A percentile compares a stretch with the other conserved stretches of the same genome.
Evolutionary conservation across 2,329 filamentous ascomycete genomes (phyloP).

Genomic region (Chalara sp.): DNA sequence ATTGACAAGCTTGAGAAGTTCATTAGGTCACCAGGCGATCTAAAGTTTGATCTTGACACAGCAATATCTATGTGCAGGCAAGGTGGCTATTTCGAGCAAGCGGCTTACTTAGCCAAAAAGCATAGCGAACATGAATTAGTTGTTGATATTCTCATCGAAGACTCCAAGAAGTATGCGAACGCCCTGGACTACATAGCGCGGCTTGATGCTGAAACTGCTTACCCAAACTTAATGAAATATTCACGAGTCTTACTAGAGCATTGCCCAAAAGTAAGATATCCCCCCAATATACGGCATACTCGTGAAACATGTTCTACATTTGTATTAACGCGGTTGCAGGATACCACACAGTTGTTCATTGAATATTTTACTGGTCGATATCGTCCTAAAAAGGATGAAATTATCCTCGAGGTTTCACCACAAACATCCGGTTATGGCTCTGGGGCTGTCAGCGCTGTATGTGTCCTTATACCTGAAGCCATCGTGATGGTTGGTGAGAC

Average conservation of each 20-base stretch:
- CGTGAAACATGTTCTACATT: too few relatives aligned
- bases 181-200: constrained; percentile 89
- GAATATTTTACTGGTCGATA: constrained; percentile 91
- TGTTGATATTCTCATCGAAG: constrained; percentile 91
- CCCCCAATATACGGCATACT: too few relatives aligned
- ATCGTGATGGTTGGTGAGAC: too few relatives aligned
- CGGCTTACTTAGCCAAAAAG: constrained; percentile 88
- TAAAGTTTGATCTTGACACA: constrained; percentile 95
- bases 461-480: constrained; percentile 29
- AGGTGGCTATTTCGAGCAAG: constrained; percentile 94
- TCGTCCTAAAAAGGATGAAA: constrained; percentile 58
- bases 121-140: constrained; percentile 91
- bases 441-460: constrained; percentile 67
- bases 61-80: constrained; percentile 97
- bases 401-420: constrained; percentile 13
- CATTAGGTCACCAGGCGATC: constrained; percentile 88
- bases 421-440: constrained; percentile 24
- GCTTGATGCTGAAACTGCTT: constrained; percentile 72
- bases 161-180: constrained; percentile 83
- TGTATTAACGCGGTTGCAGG: constrained; percentile 30
- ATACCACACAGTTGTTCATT: constrained; percentile 83
- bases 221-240: constrained; percentile 89
- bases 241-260: constrained; percentile 85
- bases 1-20: constrained; percentile 94
- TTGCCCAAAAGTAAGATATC: constrained; percentile 46